Percentiles rank a stretch among this genome's conserved stretches.
These are phyloP conservation scores for Hagleromyces aurorensis DNA, from an alignment of 805 yeast genomes.

Conservation along the genomic window DNA sequence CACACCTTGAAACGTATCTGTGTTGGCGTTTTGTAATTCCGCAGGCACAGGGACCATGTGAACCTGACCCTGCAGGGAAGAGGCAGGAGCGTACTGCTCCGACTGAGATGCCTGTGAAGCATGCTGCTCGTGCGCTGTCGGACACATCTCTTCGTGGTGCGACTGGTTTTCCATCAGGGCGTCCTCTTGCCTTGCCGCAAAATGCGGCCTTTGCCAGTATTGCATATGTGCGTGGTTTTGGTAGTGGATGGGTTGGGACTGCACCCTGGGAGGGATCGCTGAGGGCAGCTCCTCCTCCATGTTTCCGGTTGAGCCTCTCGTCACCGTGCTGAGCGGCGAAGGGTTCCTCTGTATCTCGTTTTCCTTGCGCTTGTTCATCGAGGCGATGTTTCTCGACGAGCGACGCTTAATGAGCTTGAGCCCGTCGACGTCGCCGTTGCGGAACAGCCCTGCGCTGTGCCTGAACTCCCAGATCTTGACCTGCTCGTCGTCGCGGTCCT, in stretches of 20 bases:
- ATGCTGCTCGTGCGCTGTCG: too few species aligned
- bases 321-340: slow-evolving; percentile 13
- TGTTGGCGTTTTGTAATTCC: too few species aligned
- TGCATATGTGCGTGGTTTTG: too few species aligned
- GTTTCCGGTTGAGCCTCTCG: slow-evolving; percentile 6
- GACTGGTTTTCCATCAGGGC: too few species aligned
- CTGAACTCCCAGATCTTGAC: slow-evolving; percentile 72
- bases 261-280: slow-evolving; percentile 33
- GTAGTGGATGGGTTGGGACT: slow-evolving; percentile 32
- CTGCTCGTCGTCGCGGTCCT: slow-evolving; percentile 5
- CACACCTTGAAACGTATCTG: too few species aligned
- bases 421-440: slow-evolving; percentile 71
- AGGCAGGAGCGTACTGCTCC: too few species aligned
- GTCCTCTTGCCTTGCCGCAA: too few species aligned
- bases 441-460: slow-evolving; percentile 71
- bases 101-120: too few species aligned
- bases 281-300: slow-evolving; percentile 2
- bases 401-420: slow-evolving; percentile 73
- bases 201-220: too few species aligned
- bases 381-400: slow-evolving; percentile 34
- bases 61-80: too few species aligned
- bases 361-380: slow-evolving; percentile 12
- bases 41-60: too few species aligned
- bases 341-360: slow-evolving; percentile 15
- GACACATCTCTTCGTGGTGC: too few species aligned